Evolutionary conservation across 164 flowering plant species (phyloP), one percentile per base, ranked within the genome.

Genomic region (Sextonia rubra): DNA sequence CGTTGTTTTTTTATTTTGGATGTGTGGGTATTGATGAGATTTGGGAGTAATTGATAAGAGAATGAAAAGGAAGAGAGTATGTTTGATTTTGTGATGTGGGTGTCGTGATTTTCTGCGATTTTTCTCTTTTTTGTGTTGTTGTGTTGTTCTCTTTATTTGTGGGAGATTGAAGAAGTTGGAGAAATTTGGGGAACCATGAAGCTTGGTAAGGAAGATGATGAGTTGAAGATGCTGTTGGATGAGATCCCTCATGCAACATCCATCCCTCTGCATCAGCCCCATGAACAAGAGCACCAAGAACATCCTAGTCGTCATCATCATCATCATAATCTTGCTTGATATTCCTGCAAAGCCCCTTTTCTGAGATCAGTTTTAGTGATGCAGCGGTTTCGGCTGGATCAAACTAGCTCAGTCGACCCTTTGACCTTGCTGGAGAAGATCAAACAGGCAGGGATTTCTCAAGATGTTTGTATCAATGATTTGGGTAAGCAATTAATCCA

Each of bases 391-490:
- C 82, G 75, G 44, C 73, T 92, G 81, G 97, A 89, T 74, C 84
- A 84, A 80, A 79, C 94, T 26, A 92, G 92, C 74, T 85, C 89
- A 48, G 83, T 85, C 77, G 93, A 92, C 80, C 97, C 98, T 62
- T 69, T 89, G 69, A 62, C 74, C 55, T 81, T 95, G 86, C 84
- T 95, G 75, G 89, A 92, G 74, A 90, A 83, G 83, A 84, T 95
- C 55, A 81, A 90, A 49, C 75, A 64, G 15, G 71, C 70, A 47
- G 98, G 97, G 73, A 88, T 92, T 69, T 89, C 97, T 70, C 98
- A 91, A 86, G 93, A 89, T 85, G 89, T 86, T 76, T 95, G 99
- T 69, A 84, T 95, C 71, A 95, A 95, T 80, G 99, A 94, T 86
- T 80, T 94, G 70, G 98, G 98, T 91, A 87, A 47, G 86, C 3